Percentiles rank a stretch among this genome's conserved stretches.
Evolutionary conservation across 345 rosid species (phyloP).

Genomic region (Boechera divaricarpa): DNA sequence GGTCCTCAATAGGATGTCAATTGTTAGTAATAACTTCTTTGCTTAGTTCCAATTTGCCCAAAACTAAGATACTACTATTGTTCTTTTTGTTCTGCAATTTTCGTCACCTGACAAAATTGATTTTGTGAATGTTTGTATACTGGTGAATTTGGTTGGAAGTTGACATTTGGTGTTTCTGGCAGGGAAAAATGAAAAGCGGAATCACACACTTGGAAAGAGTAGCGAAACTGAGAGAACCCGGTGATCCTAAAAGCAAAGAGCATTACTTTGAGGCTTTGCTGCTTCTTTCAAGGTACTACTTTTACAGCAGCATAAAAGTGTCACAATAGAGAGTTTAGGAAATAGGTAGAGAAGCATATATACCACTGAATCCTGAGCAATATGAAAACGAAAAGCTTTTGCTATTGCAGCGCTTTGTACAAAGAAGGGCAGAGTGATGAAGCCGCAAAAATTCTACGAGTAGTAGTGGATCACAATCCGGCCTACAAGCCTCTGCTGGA

Average conservation of each 20-base stretch:
- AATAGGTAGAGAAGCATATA: constrained; percentile 2
- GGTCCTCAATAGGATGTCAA: neutral
- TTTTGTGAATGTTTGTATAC: neutral
- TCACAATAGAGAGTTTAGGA: neutral
- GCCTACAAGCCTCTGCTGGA: constrained; percentile 52
- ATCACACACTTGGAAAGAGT: constrained; percentile 77
- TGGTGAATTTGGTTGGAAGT: neutral
- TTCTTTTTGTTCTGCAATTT: neutral
- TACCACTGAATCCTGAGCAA: neutral
- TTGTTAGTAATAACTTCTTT: neutral
- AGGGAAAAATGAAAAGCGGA: constrained; percentile 75
- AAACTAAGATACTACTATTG: neutral
- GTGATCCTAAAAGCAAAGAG: constrained; percentile 67
- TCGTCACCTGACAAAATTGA: neutral
- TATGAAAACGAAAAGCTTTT: constrained; percentile 13
- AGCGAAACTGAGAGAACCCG: constrained; percentile 66
- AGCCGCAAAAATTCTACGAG: constrained; percentile 62
- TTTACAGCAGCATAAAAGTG: neutral
- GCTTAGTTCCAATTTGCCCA: neutral
- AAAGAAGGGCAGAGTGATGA: constrained; percentile 71
- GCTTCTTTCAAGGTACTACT: constrained; percentile 67
- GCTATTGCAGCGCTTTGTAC: constrained; percentile 58
- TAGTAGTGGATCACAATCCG: constrained; percentile 69
- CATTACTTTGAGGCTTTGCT: constrained; percentile 72
- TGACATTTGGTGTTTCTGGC: constrained; percentile 4